Percentiles rank a stretch among this genome's conserved stretches.
Evolutionary conservation across 305 asterid species (phyloP).

Genomic region (Fraxinus albicans): DNA sequence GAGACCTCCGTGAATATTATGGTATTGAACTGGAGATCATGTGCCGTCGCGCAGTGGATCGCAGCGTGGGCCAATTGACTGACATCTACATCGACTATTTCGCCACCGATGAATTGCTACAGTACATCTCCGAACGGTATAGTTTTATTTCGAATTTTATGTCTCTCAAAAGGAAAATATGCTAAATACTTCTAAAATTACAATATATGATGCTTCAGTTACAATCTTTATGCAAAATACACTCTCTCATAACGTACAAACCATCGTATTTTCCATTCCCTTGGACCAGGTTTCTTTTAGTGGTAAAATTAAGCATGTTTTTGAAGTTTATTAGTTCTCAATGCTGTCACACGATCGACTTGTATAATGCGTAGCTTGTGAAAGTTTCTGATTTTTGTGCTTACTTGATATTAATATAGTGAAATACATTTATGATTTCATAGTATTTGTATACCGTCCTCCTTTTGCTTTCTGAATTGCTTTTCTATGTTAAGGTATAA

Average conservation of each 20-base stretch:
- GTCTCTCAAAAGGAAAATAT: neutral
- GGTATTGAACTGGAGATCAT: neutral
- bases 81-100: slow-evolving; percentile 28
- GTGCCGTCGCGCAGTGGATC: slow-evolving; percentile 44
- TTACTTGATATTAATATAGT: neutral
- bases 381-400: neutral
- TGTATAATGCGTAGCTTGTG: neutral
- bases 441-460: neutral
- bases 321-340: neutral
- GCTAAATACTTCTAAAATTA: neutral
- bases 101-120: slow-evolving; percentile 25
- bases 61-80: slow-evolving; percentile 38
- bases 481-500: neutral
- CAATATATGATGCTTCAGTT: neutral
- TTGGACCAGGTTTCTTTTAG: neutral
- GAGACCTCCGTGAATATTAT: neutral
- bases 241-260: too few relatives aligned
- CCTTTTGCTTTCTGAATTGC: neutral
- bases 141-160: neutral
- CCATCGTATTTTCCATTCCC: too few relatives aligned
- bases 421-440: neutral
- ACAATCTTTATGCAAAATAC: neutral
- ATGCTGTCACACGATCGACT: neutral
- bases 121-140: slow-evolving; percentile 37
- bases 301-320: neutral